Conservation (phyloP, 2,329 filamentous ascomycete species). For the Xylaria sp. region DNA sequence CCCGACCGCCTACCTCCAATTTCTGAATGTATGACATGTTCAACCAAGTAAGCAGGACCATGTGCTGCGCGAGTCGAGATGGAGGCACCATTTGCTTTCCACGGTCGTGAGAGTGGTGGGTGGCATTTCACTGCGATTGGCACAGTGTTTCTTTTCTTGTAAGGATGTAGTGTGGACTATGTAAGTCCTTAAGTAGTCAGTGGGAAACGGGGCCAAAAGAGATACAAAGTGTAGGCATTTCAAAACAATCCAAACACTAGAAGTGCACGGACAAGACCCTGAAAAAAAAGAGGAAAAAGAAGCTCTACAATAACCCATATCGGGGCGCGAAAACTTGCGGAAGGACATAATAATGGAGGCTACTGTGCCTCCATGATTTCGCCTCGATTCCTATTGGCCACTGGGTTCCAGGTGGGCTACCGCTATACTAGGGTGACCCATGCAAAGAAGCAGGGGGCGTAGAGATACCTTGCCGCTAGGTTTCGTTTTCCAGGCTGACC, state of each 20-base stretch:
- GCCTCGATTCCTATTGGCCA: constrained; percentile 30
- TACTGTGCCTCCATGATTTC: constrained; percentile 22
- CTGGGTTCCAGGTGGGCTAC: constrained; percentile 25
- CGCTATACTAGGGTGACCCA: constrained; percentile 22
- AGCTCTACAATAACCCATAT: constrained; percentile 5
- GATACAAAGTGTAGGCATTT: background rate
- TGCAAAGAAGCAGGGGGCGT: constrained; percentile 2
- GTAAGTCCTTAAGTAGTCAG: background rate
- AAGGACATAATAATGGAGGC: constrained; percentile 18
- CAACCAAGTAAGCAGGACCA: constrained; percentile 19
- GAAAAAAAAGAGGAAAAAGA: constrained; percentile 22
- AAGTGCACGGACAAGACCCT: constrained; percentile 30
- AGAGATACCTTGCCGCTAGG: constrained; percentile 24
- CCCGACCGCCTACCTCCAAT: constrained; percentile 19
- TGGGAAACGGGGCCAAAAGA: background rate
- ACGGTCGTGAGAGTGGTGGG: constrained; percentile 11
- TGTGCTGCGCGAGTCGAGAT: constrained; percentile 29
- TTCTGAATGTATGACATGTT: constrained; percentile 22
- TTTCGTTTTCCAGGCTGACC: constrained; percentile 3
- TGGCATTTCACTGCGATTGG: background rate
- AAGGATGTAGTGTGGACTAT: background rate
- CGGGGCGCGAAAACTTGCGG: constrained; percentile 23
- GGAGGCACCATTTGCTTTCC: constrained; percentile 23
- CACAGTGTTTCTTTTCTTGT: background rate
- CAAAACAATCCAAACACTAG: constrained; percentile 3